Percentiles rank a stretch among this genome's conserved stretches.
Evolutionary conservation across 768 basidiomycete species (phyloP).

Genomic region (Rhodotorula diobovata): DNA sequence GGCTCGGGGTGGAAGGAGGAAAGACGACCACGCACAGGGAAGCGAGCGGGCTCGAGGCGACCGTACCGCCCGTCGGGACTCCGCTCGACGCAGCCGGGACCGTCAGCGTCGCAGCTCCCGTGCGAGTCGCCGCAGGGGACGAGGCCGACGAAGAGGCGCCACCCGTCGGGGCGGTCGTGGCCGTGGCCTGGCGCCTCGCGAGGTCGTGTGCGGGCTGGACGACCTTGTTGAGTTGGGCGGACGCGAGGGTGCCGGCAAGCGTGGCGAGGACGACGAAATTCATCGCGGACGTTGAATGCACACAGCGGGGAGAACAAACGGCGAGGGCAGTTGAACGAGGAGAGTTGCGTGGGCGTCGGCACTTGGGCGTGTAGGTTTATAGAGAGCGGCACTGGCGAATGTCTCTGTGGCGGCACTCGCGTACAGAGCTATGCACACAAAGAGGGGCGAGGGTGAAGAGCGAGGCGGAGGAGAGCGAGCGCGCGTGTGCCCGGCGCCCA

Average conservation of each 20-base stretch:
- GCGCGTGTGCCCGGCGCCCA: too few relatives aligned
- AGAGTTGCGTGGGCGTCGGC: too few relatives aligned
- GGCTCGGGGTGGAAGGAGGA: too few relatives aligned
- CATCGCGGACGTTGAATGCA: too few relatives aligned
- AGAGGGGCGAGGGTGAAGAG: too few relatives aligned
- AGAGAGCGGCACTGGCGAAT: too few relatives aligned
- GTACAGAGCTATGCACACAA: too few relatives aligned
- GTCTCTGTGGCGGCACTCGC: too few relatives aligned
- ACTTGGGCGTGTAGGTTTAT: too few relatives aligned
- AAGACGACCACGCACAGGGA: conserved; percentile 1
- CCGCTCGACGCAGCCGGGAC: neutral
- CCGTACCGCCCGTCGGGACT: neutral
- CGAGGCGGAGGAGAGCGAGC: too few relatives aligned
- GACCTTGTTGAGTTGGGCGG: neutral
- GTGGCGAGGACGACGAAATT: neutral
- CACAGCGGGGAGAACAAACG: too few relatives aligned
- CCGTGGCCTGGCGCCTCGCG: conserved; percentile 13
- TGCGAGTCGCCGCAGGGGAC: neutral
- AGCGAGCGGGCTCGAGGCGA: conserved; percentile 1
- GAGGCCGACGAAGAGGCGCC: neutral
- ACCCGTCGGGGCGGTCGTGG: neutral
- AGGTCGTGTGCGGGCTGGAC: neutral
- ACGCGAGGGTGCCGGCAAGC: neutral
- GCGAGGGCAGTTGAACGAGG: too few relatives aligned
- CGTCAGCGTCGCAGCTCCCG: neutral